A percentile compares a stretch with the other conserved stretches of the same genome.
Evolutionary conservation across 345 rosid genomes (phyloP).

Genomic region (Arabidopsis suecica): DNA sequence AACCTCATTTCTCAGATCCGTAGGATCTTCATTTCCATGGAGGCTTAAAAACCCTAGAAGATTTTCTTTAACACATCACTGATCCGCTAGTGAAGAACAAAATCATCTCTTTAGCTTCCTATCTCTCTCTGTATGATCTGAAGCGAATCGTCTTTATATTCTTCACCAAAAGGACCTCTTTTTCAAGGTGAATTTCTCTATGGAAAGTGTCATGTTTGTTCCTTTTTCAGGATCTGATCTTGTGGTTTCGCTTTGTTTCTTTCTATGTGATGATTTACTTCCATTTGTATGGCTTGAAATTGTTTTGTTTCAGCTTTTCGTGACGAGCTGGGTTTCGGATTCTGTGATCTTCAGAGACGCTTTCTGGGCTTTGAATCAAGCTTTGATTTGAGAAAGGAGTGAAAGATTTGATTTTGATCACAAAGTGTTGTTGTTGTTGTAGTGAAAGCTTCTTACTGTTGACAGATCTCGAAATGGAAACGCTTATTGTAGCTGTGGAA

Average conservation of each 20-base stretch:
- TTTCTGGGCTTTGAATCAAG: conserved; percentile 20
- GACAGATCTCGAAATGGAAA: conserved; percentile 62
- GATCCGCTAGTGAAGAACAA: background rate
- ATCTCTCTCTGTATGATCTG: conserved; percentile 6
- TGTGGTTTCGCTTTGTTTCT: background rate
- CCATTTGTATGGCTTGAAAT: background rate
- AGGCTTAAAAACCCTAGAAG: conserved; percentile 41
- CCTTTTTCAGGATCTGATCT: conserved; percentile 1
- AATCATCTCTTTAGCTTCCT: background rate
- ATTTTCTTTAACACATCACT: conserved; percentile 10
- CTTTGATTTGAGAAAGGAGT: background rate
- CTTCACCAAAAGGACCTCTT: background rate
- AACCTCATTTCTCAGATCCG: conserved; percentile 45
- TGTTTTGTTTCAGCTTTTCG: conserved; percentile 32
- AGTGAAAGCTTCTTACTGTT: conserved; percentile 16
- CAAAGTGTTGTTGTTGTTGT: background rate
- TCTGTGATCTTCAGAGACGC: conserved; percentile 9
- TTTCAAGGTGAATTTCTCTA: conserved; percentile 31
- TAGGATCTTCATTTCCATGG: conserved; percentile 38
- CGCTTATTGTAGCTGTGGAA: conserved; percentile 70
- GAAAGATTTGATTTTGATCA: no score
- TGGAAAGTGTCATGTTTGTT: conserved; percentile 1
- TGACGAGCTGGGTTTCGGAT: conserved; percentile 18
- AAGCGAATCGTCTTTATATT: conserved; percentile 15
- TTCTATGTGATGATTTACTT: conserved; percentile 30